These are phyloP conservation scores for Boechera retrofracta DNA, from an alignment of 345 rosid species.

Conservation along the genomic window DNA sequence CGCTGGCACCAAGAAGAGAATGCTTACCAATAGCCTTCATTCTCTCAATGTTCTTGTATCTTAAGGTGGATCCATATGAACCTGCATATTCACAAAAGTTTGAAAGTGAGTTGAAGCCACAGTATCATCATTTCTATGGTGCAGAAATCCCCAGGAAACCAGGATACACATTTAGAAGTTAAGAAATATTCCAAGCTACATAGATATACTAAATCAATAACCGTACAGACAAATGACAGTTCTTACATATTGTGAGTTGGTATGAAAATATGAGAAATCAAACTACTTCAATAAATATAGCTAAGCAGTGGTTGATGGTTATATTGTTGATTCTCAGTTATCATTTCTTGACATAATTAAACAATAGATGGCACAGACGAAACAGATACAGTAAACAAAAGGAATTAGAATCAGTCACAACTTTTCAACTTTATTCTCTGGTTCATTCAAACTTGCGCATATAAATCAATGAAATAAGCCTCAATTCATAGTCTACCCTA, in stretches of 20 bases:
- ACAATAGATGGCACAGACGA: neutral
- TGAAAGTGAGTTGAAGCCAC: constrained; percentile 1
- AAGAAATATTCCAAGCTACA: neutral
- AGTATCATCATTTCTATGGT: neutral
- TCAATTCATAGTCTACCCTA: neutral
- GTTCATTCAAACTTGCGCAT: neutral
- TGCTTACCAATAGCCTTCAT: constrained; percentile 89
- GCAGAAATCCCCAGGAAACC: neutral
- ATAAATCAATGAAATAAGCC: neutral
- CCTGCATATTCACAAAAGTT: constrained; percentile 49
- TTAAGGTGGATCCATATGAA: constrained; percentile 93
- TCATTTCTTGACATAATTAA: neutral
- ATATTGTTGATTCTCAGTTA: neutral
- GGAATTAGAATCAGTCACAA: neutral
- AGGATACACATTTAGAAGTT: neutral
- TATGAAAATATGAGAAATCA: neutral
- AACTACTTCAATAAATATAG: neutral
- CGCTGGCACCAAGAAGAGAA: constrained; percentile 96
- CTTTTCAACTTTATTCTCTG: neutral
- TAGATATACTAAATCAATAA: neutral
- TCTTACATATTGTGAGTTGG: neutral
- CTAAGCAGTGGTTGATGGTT: neutral
- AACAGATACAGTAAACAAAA: neutral
- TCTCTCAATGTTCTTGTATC: constrained; percentile 92
- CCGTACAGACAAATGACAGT: neutral